These are phyloP conservation scores for Tieghemiomyces parasiticus DNA, from an alignment of 192 early-diverging fungal species.

Conservation along the genomic window DNA sequence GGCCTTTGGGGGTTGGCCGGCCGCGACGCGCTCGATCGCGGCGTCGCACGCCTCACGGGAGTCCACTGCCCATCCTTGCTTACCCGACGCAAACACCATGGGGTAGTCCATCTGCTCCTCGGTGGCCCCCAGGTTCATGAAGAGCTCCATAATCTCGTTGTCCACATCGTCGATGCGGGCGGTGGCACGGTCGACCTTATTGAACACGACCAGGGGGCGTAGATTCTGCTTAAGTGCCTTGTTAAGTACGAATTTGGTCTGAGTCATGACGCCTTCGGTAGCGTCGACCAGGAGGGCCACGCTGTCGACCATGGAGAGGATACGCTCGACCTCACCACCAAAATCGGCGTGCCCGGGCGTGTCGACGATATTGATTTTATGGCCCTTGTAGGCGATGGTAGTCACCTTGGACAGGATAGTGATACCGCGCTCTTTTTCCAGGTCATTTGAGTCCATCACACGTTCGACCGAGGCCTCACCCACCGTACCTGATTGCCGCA, in stretches of 20 bases:
- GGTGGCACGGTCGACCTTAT: constrained; percentile 70
- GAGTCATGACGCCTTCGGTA: constrained; percentile 79
- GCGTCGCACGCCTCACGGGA: constrained; percentile 24
- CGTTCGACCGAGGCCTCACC: constrained; percentile 38
- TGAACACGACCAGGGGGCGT: constrained; percentile 66
- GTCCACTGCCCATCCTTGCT: constrained; percentile 65
- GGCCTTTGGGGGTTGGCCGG: constrained; percentile 11
- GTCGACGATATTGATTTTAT: constrained; percentile 80
- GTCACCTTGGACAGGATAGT: constrained; percentile 77
- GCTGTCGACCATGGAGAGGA: constrained; percentile 79
- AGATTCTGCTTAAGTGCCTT: constrained; percentile 57
- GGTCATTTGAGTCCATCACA: constrained; percentile 72
- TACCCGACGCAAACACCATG: constrained; percentile 60
- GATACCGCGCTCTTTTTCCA: constrained; percentile 80
- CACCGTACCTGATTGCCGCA: constrained; percentile 36
- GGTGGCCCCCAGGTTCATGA: constrained; percentile 56
- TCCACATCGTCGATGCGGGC: constrained; percentile 66
- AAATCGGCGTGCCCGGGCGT: constrained; percentile 66
- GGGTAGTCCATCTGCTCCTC: constrained; percentile 72
- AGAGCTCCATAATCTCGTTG: constrained; percentile 63
- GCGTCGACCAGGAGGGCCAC: constrained; percentile 75
- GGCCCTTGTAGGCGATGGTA: constrained; percentile 49
- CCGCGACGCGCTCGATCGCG: constrained; percentile 9
- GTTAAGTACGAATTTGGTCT: constrained; percentile 74
- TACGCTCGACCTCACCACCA: constrained; percentile 69